Evolutionary conservation across 2,329 filamentous ascomycete species (phyloP).

Genomic region (Erysiphe pulchra): DNA sequence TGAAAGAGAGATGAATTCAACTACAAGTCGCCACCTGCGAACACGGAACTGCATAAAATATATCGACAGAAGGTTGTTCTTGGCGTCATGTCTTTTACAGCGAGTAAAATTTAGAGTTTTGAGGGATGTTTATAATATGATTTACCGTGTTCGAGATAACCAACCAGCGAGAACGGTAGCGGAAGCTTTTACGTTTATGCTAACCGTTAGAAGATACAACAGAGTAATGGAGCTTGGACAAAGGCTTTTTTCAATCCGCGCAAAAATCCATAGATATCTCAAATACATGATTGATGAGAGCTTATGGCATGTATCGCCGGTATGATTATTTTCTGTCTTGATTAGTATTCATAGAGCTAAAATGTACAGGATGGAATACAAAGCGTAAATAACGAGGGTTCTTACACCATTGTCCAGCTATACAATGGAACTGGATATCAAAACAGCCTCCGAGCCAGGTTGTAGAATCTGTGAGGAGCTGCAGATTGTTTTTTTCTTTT

Average conservation of each 20-base stretch:
- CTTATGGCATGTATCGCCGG: not conserved
- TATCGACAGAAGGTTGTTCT: too few relatives aligned
- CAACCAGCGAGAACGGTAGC: not conserved
- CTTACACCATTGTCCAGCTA: not conserved
- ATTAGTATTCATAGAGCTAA: not conserved
- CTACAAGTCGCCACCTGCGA: too few relatives aligned
- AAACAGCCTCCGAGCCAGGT: not conserved
- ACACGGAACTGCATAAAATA: too few relatives aligned
- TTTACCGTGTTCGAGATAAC: not conserved
- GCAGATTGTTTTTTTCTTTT: too few relatives aligned
- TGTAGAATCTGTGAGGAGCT: too few relatives aligned
- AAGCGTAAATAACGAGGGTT: not conserved
- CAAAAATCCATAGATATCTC: not conserved
- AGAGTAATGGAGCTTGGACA: not conserved
- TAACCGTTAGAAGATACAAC: not conserved
- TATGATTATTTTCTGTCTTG: not conserved
- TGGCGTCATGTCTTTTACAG: too few relatives aligned
- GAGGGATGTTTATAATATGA: not conserved
- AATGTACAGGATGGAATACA: not conserved
- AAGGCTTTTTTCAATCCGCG: not conserved
- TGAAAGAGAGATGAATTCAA: too few relatives aligned
- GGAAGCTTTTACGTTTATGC: not conserved
- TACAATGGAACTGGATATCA: not conserved
- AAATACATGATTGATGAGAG: not conserved
- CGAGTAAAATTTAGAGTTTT: not conserved